These are phyloP conservation scores for Noccaea bulbosa DNA, from an alignment of 345 rosid genomes.

Conservation along the genomic window DNA sequence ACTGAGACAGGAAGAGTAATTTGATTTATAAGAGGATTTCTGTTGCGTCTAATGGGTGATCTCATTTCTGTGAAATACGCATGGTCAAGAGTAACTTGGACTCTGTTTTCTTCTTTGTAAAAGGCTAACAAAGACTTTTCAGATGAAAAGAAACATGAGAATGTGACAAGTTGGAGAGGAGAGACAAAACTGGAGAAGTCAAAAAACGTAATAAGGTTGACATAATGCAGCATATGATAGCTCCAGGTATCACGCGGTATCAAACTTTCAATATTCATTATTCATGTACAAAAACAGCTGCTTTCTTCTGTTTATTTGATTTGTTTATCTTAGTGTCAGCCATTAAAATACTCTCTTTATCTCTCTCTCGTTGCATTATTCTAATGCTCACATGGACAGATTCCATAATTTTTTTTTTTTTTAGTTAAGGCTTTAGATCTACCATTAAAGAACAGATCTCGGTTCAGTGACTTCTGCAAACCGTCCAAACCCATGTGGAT, in stretches of 20 bases:
- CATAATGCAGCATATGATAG: constrained; percentile 45
- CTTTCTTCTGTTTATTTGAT: constrained; percentile 25
- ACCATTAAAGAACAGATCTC: constrained; percentile 46
- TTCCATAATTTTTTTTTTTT: constrained; percentile 34
- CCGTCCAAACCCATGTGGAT: constrained; percentile 48
- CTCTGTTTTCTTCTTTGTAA: constrained; percentile 21
- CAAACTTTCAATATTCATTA: constrained; percentile 38
- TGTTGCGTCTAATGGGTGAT: not conserved
- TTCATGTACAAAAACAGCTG: constrained; percentile 44
- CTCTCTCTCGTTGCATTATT: constrained; percentile 39
- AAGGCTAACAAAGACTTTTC: constrained; percentile 25
- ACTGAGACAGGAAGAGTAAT: constrained; percentile 13
- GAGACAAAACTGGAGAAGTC: constrained; percentile 40
- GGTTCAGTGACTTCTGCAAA: constrained; percentile 47
- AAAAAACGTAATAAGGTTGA: constrained; percentile 37
- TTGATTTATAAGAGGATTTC: constrained; percentile 3
- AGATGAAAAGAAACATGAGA: constrained; percentile 28
- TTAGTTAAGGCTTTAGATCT: constrained; percentile 42
- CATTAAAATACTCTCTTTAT: constrained; percentile 29
- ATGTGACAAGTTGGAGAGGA: constrained; percentile 34
- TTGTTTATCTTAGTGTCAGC: constrained; percentile 34
- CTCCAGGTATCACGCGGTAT: constrained; percentile 47
- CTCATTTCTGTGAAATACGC: not conserved
- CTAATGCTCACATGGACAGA: constrained; percentile 46
- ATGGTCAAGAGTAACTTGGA: constrained; percentile 2